Percentiles rank a stretch among this genome's conserved stretches.
Conservation (phyloP, 2,329 filamentous ascomycete species). For the Dactylonectria macrodidyma region DNA sequence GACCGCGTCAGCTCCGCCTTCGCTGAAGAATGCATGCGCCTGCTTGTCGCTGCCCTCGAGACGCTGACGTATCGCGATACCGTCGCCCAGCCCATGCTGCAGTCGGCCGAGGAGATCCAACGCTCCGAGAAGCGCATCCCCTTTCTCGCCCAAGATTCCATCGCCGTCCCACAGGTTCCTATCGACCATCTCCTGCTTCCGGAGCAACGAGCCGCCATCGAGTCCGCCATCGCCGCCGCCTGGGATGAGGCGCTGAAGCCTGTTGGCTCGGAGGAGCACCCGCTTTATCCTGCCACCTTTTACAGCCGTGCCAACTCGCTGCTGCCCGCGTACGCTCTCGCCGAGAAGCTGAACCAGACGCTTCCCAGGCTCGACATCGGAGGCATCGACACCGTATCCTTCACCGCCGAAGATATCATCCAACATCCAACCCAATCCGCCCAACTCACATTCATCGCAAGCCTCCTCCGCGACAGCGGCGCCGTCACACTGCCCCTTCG, state of each 20-base stretch:
- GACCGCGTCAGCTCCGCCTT: slow-evolving; percentile 59
- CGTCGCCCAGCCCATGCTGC: slow-evolving; percentile 62
- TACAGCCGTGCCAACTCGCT: slow-evolving; percentile 67
- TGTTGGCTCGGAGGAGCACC: slow-evolving; percentile 46
- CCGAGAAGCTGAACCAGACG: slow-evolving; percentile 60
- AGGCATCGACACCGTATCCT: slow-evolving; percentile 55
- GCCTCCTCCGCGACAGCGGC: slow-evolving; percentile 44
- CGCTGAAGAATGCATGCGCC: slow-evolving; percentile 60
- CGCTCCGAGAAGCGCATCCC: slow-evolving; percentile 59
- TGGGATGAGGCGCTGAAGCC: slow-evolving; percentile 64
- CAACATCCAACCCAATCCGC: slow-evolving; percentile 64
- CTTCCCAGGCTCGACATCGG: slow-evolving; percentile 56
- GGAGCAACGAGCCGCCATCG: slow-evolving; percentile 58
- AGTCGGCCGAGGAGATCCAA: slow-evolving; percentile 58
- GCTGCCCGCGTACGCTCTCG: slow-evolving; percentile 63
- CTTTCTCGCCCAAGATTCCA: slow-evolving; percentile 46
- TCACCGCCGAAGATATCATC: slow-evolving; percentile 66
- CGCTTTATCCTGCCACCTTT: slow-evolving; percentile 63
- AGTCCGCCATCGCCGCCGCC: slow-evolving; percentile 58
- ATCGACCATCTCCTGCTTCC: slow-evolving; percentile 51
- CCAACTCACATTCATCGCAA: slow-evolving; percentile 61
- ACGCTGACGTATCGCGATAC: slow-evolving; percentile 62
- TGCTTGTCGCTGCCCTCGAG: slow-evolving; percentile 62
- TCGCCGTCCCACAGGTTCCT: slow-evolving; percentile 37
- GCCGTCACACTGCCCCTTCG: slow-evolving; percentile 34